Evolutionary conservation across 2,329 filamentous ascomycete species (phyloP).

Genomic region (Chalaropsis ovoidea): DNA sequence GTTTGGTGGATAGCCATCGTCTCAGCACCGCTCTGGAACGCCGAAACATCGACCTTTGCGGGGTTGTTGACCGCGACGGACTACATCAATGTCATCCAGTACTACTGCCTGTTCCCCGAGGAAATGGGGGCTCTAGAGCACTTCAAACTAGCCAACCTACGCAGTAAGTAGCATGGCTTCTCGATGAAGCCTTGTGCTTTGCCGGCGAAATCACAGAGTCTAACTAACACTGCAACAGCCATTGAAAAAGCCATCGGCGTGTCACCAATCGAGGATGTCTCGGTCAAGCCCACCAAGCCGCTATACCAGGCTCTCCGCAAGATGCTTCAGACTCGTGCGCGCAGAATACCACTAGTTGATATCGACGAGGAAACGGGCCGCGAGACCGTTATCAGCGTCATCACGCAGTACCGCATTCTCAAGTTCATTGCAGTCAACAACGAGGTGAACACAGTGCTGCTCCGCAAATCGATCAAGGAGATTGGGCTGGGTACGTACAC

Average conservation of each 20-base stretch:
- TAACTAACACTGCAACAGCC: conserved; percentile 44
- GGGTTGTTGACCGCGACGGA: conserved; percentile 91
- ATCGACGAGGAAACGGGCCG: conserved; percentile 87
- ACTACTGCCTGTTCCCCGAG: conserved; percentile 95
- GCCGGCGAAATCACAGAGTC: neutral
- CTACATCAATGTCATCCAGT: conserved; percentile 97
- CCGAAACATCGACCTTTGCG: conserved; percentile 81
- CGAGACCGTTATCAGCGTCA: conserved; percentile 88
- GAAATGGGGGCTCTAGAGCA: conserved; percentile 83
- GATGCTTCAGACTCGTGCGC: conserved; percentile 88
- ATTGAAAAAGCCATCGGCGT: conserved; percentile 93
- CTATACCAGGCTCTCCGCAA: conserved; percentile 90
- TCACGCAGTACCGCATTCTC: conserved; percentile 95
- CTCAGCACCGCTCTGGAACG: conserved; percentile 95
- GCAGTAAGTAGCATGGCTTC: conserved; percentile 62
- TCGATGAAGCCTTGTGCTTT: neutral
- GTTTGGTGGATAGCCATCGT: conserved; percentile 62
- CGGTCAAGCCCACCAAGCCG: conserved; percentile 81
- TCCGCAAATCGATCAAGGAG: conserved; percentile 79
- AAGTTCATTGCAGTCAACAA: conserved; percentile 97
- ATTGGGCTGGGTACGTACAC: conserved; percentile 77
- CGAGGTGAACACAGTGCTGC: conserved; percentile 70
- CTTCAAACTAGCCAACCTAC: conserved; percentile 81
- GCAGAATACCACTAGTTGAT: conserved; percentile 87
- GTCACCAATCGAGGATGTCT: conserved; percentile 82